These are phyloP conservation scores for Sporothrix protearum DNA, from an alignment of 2,329 filamentous ascomycete species.

Conservation along the genomic window DNA sequence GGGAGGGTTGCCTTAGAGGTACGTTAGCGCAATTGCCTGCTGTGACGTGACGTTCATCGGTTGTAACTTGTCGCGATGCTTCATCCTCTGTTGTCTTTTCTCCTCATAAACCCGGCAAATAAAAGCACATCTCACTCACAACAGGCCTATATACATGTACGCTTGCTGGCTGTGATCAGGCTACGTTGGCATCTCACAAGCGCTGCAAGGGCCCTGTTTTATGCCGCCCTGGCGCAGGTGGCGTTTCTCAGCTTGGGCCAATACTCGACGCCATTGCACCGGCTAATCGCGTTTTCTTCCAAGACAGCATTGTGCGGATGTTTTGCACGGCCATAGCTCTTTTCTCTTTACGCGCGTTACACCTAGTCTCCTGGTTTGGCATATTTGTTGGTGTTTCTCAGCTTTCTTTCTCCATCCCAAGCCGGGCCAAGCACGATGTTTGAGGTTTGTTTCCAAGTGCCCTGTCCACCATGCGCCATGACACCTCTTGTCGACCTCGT, in stretches of 20 bases:
- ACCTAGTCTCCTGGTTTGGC: too few species aligned
- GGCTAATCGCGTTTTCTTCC: conserved; percentile 6
- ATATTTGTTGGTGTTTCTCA: neutral
- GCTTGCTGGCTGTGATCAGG: neutral
- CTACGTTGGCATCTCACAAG: neutral
- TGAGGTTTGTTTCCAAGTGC: conserved; percentile 22
- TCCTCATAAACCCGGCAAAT: neutral
- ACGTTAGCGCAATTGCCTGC: neutral
- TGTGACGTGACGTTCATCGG: neutral
- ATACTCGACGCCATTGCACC: neutral
- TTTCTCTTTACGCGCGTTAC: too few species aligned
- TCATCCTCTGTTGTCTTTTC: neutral
- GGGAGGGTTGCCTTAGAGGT: neutral
- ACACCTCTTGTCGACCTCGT: neutral
- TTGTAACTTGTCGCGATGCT: neutral
- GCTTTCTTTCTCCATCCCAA: neutral
- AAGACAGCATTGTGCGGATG: neutral
- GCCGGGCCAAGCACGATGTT: conserved; percentile 22
- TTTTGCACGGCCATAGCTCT: neutral
- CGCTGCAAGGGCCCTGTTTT: neutral
- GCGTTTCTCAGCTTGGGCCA: neutral
- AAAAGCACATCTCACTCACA: neutral
- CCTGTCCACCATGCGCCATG: neutral
- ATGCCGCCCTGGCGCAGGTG: neutral
- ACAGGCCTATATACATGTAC: neutral